Conservation (phyloP, 1,139 yeast species). For the Candida buenavistaensis region DNA sequence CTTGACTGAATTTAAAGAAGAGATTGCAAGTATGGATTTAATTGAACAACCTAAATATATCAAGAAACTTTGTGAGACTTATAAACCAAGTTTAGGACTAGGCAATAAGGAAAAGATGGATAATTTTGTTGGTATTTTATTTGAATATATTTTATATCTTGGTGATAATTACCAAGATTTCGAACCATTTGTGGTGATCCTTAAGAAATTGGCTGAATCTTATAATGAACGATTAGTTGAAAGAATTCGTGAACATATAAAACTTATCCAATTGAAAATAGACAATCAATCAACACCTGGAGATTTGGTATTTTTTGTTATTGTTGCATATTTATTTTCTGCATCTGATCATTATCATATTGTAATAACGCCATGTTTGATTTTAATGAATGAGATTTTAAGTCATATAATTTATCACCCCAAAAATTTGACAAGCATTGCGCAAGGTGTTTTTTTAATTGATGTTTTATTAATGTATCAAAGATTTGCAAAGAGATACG, state of each 20-base stretch:
- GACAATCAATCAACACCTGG: conserved; percentile 32
- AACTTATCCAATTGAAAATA: conserved; percentile 51
- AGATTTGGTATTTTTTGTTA: conserved; percentile 66
- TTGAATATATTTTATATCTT: conserved; percentile 60
- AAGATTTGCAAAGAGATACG: conserved; percentile 70
- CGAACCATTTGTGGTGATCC: conserved; percentile 47
- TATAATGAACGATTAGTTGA: conserved; percentile 66
- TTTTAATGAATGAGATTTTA: conserved; percentile 71
- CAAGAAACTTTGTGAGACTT: conserved; percentile 54
- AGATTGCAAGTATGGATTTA: conserved; percentile 27
- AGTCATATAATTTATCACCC: conserved; percentile 34
- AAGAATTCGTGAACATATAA: conserved; percentile 31
- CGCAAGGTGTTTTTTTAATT: conserved; percentile 57
- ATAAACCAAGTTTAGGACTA: conserved; percentile 75
- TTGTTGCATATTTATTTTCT: conserved; percentile 79
- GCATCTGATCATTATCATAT: conserved; percentile 96
- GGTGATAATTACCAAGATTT: conserved; percentile 24
- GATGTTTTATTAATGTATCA: conserved; percentile 73
- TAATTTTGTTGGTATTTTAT: conserved; percentile 59
- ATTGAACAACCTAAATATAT: conserved; percentile 50
- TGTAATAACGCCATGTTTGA: conserved; percentile 79
- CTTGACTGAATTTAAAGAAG: conserved; percentile 48
- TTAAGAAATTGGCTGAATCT: conserved; percentile 64
- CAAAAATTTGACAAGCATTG: conserved; percentile 24
- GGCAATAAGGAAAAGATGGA: conserved; percentile 83